Evolutionary conservation across 129 eudicot genomes (phyloP).

Genomic region (Helianthus annuus): DNA sequence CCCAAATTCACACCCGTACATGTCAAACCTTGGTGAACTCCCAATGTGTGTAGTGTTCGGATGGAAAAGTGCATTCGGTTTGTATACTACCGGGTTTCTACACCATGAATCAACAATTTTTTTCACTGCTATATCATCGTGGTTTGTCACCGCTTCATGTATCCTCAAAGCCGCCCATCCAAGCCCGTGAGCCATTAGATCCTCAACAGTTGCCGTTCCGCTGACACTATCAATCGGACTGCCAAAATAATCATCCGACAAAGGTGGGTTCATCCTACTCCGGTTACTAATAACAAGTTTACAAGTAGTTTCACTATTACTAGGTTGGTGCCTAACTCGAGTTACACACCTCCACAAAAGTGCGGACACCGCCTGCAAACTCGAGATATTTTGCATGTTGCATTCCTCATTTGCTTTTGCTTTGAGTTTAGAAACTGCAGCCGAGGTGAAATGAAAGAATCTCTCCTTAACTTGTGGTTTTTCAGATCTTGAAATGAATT

Average conservation of each 20-base stretch:
- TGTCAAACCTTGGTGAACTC: slow-evolving; percentile 44
- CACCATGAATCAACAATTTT: slow-evolving; percentile 26
- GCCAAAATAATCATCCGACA: slow-evolving; percentile 41
- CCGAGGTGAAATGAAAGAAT: slow-evolving; percentile 40
- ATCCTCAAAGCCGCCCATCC: slow-evolving; percentile 47
- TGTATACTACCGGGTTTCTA: slow-evolving; percentile 16
- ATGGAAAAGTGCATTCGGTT: neutral
- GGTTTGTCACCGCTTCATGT: slow-evolving; percentile 26
- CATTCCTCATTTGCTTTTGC: slow-evolving; percentile 48
- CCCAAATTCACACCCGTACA: slow-evolving; percentile 50
- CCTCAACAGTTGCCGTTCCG: slow-evolving; percentile 24
- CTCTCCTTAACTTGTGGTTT: slow-evolving; percentile 22
- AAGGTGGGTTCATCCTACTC: slow-evolving; percentile 37
- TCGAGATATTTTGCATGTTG: slow-evolving; percentile 32
- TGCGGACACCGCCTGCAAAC: slow-evolving; percentile 51
- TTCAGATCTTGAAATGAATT: neutral
- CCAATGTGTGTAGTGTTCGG: slow-evolving; percentile 4
- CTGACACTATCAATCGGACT: slow-evolving; percentile 3
- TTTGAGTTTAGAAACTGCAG: slow-evolving; percentile 36
- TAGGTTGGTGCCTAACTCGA: slow-evolving; percentile 11
- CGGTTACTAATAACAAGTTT: slow-evolving; percentile 14
- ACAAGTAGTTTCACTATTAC: slow-evolving; percentile 26
- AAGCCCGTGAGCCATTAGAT: slow-evolving; percentile 28
- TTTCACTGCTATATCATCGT: slow-evolving; percentile 15
- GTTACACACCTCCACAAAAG: slow-evolving; percentile 46